phyloP scores from a whole-genome alignment of 495 filamentous ascomycete species.

The Lasiosphaeria ovina region DNA sequence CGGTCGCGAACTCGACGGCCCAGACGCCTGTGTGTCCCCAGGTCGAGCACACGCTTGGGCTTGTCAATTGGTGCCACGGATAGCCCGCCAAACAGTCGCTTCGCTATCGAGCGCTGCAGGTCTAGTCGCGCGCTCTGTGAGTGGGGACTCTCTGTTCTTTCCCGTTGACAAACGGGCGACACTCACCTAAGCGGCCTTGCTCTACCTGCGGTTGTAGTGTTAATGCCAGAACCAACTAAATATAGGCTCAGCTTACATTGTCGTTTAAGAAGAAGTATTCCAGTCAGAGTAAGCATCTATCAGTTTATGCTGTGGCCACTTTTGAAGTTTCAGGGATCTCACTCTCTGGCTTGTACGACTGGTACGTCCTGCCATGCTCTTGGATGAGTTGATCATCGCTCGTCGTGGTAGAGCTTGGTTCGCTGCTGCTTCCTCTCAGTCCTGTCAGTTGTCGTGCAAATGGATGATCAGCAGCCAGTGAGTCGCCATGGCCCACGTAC shows the following conservation, averaged over 20 bases:
- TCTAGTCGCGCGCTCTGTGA: neutral
- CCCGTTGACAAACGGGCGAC: neutral
- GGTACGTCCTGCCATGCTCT: slow-evolving; percentile 52
- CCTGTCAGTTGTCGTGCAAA: neutral
- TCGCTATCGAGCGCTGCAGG: slow-evolving; percentile 5
- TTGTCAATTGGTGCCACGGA: neutral
- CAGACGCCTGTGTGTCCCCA: slow-evolving; percentile 30
- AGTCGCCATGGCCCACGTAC: neutral
- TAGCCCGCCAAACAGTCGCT: slow-evolving; percentile 6
- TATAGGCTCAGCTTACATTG: neutral
- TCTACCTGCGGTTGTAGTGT: slow-evolving; percentile 4
- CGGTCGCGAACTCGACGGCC: slow-evolving; percentile 26
- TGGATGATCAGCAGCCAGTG: neutral
- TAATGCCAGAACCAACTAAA: neutral
- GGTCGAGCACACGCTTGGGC: slow-evolving; percentile 22
- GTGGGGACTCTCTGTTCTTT: neutral
- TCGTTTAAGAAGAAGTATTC: slow-evolving; percentile 3
- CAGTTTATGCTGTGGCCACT: too few relatives aligned
- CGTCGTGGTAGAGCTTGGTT: neutral
- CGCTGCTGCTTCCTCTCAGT: neutral
- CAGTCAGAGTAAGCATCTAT: neutral
- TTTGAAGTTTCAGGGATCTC: neutral
- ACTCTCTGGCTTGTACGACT: slow-evolving; percentile 44
- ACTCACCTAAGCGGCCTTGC: slow-evolving; percentile 21
- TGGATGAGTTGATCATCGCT: neutral